Conservation (phyloP, 2,329 filamentous ascomycete species). For the Epichloe gansuensis region DNA sequence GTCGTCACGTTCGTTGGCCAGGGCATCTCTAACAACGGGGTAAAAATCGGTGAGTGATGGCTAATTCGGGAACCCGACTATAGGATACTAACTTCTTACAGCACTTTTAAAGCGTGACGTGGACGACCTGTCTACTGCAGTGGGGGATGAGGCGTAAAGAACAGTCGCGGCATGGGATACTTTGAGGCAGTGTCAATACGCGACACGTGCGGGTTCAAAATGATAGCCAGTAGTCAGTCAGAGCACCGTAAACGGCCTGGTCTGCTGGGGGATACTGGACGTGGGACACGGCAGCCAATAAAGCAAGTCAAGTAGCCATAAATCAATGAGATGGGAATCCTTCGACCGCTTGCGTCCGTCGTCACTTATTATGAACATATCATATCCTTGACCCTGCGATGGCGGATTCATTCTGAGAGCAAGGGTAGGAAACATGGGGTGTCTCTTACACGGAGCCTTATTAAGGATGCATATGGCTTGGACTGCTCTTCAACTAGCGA, state of each 20-base stretch:
- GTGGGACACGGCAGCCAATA: not conserved
- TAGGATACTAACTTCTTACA: not conserved
- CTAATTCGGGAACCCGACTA: not conserved
- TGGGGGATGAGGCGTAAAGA: not conserved
- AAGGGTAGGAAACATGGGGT: no score
- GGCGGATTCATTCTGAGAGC: no score
- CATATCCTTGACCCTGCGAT: no score
- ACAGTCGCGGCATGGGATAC: not conserved
- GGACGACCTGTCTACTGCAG: conserved; percentile 19
- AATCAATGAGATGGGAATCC: not conserved
- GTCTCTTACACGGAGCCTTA: no score
- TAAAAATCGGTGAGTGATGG: conserved; percentile 10
- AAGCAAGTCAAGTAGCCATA: not conserved
- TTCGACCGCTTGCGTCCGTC: not conserved
- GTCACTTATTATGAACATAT: no score
- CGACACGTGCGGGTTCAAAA: no score
- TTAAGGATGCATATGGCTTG: no score
- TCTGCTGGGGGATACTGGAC: not conserved
- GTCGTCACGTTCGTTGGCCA: conserved; percentile 11
- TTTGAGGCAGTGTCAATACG: no score
- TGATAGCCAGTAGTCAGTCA: no score
- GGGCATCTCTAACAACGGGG: conserved; percentile 9
- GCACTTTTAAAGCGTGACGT: conserved; percentile 14
- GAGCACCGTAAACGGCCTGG: no score
- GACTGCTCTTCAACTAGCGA: no score